These are phyloP conservation scores for Copromyces sp. DNA, from an alignment of 495 filamentous ascomycete species.

Conservation along the genomic window DNA sequence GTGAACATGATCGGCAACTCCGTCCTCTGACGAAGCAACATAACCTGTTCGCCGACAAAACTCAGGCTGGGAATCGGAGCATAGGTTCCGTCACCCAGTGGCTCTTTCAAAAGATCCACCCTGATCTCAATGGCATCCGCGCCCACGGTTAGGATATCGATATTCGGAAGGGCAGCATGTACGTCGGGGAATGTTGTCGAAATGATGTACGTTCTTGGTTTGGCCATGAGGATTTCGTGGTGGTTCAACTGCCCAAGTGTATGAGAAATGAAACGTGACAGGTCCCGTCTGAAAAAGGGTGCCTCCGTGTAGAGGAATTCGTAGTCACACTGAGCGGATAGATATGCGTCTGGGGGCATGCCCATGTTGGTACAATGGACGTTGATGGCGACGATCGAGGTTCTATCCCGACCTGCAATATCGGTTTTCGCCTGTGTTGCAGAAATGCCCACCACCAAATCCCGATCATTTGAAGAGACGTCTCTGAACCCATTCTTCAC, in stretches of 20 bases:
- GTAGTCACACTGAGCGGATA: constrained; percentile 61
- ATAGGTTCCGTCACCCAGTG: constrained; percentile 44
- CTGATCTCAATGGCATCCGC: constrained; percentile 75
- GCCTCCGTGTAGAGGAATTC: constrained; percentile 70
- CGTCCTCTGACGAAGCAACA: constrained; percentile 70
- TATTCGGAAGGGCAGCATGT: constrained; percentile 68
- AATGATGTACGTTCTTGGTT: constrained; percentile 69
- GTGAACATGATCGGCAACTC: constrained; percentile 83
- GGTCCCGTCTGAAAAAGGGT: constrained; percentile 62
- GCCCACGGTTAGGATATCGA: constrained; percentile 76
- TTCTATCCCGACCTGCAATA: constrained; percentile 40
- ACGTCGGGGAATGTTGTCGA: constrained; percentile 83
- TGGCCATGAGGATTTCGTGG: constrained; percentile 64
- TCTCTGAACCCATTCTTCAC: constrained; percentile 43
- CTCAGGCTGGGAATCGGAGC: constrained; percentile 61
- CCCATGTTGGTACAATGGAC: constrained; percentile 62
- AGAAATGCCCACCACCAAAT: constrained; percentile 48
- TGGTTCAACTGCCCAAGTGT: constrained; percentile 65
- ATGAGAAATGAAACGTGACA: constrained; percentile 66
- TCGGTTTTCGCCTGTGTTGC: constrained; percentile 42
- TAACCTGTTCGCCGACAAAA: constrained; percentile 77
- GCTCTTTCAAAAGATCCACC: constrained; percentile 71
- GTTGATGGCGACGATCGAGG: constrained; percentile 53
- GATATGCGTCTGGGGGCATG: constrained; percentile 51
- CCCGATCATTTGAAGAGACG: constrained; percentile 38